Percentiles rank a stretch among this genome's conserved stretches.
phyloP scores from a whole-genome alignment of 306 rosid genomes.

The Trifolium pratense region DNA sequence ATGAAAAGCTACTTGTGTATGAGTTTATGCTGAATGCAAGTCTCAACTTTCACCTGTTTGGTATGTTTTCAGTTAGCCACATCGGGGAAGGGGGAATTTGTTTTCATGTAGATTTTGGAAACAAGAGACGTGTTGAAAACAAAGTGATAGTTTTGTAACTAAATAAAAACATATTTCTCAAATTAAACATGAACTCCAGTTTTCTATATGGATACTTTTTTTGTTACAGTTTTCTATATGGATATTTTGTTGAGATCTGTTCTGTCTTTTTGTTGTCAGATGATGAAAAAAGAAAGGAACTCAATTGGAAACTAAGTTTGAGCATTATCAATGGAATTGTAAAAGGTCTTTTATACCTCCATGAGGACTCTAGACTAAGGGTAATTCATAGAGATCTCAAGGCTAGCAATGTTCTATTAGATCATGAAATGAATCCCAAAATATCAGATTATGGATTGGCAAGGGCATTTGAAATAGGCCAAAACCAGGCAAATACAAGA shows the following conservation, averaged over 20 bases:
- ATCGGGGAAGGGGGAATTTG: no score
- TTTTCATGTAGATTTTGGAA: no score
- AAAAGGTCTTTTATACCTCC: background rate
- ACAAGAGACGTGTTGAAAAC: no score
- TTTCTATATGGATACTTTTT: no score
- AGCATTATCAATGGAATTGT: slow-evolving; percentile 1
- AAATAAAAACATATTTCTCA: no score
- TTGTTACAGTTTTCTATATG: no score
- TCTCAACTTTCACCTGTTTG: slow-evolving; percentile 55
- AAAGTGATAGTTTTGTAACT: no score
- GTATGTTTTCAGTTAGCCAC: slow-evolving; percentile 36
- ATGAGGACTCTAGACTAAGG: background rate
- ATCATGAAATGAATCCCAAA: background rate
- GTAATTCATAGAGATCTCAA: background rate
- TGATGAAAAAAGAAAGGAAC: background rate
- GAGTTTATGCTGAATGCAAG: slow-evolving; percentile 64
- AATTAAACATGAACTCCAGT: no score
- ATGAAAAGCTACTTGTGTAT: slow-evolving; percentile 65
- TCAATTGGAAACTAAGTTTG: background rate
- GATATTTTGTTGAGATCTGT: no score
- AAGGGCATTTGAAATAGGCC: background rate
- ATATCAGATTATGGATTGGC: slow-evolving; percentile 1
- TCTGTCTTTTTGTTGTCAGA: background rate
- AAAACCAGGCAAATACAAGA: background rate
- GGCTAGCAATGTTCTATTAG: background rate